Conservation (phyloP, 768 basidiomycete genomes). For the Collybia nuda region DNA sequence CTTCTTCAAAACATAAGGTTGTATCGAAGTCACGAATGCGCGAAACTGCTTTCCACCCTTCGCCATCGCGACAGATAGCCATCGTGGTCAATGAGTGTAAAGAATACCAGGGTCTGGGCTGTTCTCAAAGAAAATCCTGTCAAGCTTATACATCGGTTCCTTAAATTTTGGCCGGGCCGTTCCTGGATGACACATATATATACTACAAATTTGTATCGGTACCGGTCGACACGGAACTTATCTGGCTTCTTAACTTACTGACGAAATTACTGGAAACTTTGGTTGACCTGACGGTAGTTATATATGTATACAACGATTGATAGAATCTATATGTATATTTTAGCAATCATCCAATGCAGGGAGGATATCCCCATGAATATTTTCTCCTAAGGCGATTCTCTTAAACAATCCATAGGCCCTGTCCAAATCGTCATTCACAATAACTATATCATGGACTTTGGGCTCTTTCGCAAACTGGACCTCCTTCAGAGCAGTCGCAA, state of each 20-base stretch:
- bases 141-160: too few species aligned
- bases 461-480: conserved; percentile 81
- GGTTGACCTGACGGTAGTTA: background rate
- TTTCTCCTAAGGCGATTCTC: conserved; percentile 71
- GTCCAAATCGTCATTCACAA: conserved; percentile 90
- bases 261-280: too few species aligned
- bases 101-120: background rate
- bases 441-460: conserved; percentile 74
- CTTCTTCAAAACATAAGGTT: conserved; percentile 83
- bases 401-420: conserved; percentile 79
- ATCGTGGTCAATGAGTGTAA: conserved; percentile 19
- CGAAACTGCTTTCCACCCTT: conserved; percentile 71
- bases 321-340: conserved; percentile 1
- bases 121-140: too few species aligned
- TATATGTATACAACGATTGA: conserved; percentile 1
- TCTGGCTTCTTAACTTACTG: too few species aligned
- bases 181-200: background rate
- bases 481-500: conserved; percentile 77
- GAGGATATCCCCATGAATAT: conserved; percentile 56
- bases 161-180: background rate
- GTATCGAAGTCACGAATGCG: conserved; percentile 65
- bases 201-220: too few species aligned
- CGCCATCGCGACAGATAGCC: conserved; percentile 49
- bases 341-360: conserved; percentile 63
- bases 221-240: too few species aligned